Evolutionary conservation across 176 grass and related monocot genomes (phyloP), one percentile per base, ranked within the genome.

Genomic region (Metroxylon sagu): DNA sequence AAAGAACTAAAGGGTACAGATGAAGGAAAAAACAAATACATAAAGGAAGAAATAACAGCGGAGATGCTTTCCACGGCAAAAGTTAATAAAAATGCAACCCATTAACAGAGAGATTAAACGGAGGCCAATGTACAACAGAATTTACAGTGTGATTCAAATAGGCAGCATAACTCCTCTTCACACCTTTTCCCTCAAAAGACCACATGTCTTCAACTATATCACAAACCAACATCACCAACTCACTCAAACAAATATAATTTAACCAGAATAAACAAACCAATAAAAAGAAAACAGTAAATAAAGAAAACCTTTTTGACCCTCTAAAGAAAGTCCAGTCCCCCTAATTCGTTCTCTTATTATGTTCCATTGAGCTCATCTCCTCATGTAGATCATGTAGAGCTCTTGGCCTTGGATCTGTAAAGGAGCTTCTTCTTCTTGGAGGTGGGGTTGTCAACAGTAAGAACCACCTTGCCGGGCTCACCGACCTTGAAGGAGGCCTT

Each of bases 371-470:
- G 8, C 18, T 59, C 25, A 29, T 27, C 27, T 30, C 4, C 28
- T 60, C 58, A 60, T n/a, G 17, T 60, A 19, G 65, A 95, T 53
- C 84, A 74, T 12, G 71, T 61, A n/a, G 80, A 53, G 80, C 69
- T 80, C 80, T 85, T 90, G 31, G 65, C 71, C 87, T 90, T 96
- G 48, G 75, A 84, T 80, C 92, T 72, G 79, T 90, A 85, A 18
- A 96, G 92, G 67, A 96, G 77, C 77, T 85, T 90, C 86, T 96
- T 96, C 77, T 90, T 96, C 92, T 96, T 96, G 14, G 87, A 96
- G 26, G 86, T 75, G 0, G 74, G 28, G 83, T 96, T 96, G 76
- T 87, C 77, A 65, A 90, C 50, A 3, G 59, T 85, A 23, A 96
- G 75, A 16, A 85, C 74, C 56, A 96, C 76, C 65, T 83, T 90